These are phyloP conservation scores for Manihot esculenta DNA, from an alignment of 441 rosid genomes.

Conservation along the genomic window DNA sequence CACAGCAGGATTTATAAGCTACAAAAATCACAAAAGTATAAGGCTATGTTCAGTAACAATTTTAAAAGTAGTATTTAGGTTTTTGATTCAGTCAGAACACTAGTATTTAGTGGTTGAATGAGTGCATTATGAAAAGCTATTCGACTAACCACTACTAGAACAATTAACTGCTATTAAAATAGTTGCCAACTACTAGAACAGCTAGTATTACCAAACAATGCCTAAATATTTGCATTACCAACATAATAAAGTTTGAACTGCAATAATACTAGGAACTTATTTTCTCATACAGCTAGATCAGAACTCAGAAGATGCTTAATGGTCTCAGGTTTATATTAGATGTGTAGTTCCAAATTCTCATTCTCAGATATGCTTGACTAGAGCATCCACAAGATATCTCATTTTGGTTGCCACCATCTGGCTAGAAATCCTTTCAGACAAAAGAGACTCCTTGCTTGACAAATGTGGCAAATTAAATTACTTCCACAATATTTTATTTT, in stretches of 20 bases:
- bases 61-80: too few species aligned
- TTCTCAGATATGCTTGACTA: neutral
- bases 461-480: neutral
- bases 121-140: too few species aligned
- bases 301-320: neutral
- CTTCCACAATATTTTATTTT: neutral
- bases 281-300: neutral
- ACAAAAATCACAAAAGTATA: constrained; percentile 6
- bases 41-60: too few species aligned
- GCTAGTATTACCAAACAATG: too few species aligned
- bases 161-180: too few species aligned
- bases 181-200: too few species aligned
- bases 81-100: too few species aligned
- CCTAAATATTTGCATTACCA: too few species aligned
- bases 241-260: neutral
- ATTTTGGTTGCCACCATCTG: too few species aligned
- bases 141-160: too few species aligned
- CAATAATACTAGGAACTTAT: neutral
- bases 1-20: constrained; percentile 71
- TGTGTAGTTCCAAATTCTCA: neutral
- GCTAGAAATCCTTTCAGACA: too few species aligned
- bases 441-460: neutral
- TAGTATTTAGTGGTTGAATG: too few species aligned
- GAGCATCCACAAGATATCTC: neutral
- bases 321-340: neutral